Evolutionary conservation across 352 stramenopile species (phyloP), one percentile per base, ranked within the genome.

Genomic region (Phytophthora crassamura): DNA sequence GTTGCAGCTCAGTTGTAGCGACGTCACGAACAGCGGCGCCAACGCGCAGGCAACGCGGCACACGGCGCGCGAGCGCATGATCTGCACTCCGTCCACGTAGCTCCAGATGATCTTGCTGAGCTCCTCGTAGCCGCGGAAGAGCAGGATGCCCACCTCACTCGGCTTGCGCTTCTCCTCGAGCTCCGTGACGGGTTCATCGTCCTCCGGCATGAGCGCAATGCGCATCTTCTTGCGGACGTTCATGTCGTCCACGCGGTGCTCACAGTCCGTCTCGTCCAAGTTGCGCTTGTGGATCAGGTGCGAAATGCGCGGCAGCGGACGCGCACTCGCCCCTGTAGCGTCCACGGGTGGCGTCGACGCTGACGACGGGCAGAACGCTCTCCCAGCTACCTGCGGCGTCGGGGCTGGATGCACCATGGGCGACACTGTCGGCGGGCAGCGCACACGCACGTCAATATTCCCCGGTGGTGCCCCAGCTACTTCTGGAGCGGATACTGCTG

Each of bases 1-100:
- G 50, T 95, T 95, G 64, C 87, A 95, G 70, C 84, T 93, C 51
- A 95, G 43, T 49, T 93, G 82, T 41, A 95, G 72, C 25, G 82
- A 90, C 25, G 73, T 82, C 50, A 95, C 87, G 57, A 91, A 87
- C 16, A 77, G 66, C 35, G 87, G 87, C 2, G 69, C 70, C 39
- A 89, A 57, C 15, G 59, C 64, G 11, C 48, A 58, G 12, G 83
- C 82, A 3, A 71, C 57, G n/a, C 83, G 82, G 43, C 46, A 78
- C n/a, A 95, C 72, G 0, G 51, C 71, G 16, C 84, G 83, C 30
- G 74, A 80, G 16, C 82, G 87, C 77, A 95, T 88, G 69, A 91
- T 90, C 71, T 95, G 74, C 56, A 75, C 71, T 33, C 87, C 87
- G 41, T 91, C 82, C 40, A 95, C 81, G 51, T 80, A 95, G 49